Conservation (phyloP, 345 rosid genomes). For the Salix purpurea region DNA sequence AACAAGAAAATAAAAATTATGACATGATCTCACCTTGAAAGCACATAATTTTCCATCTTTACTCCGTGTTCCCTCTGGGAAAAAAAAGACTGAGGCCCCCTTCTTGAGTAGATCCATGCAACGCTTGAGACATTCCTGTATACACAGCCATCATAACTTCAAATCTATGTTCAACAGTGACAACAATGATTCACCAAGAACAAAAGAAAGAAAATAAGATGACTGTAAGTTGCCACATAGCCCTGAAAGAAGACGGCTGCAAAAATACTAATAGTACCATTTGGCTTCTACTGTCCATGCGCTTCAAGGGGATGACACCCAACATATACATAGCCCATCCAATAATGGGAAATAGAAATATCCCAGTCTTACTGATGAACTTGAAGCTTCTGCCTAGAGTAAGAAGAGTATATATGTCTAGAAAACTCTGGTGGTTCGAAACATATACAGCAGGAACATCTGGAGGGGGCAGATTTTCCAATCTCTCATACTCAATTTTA, state of each 20-base stretch:
- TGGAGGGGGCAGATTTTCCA: slow-evolving; percentile 74
- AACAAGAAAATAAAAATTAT: neutral
- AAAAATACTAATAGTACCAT: slow-evolving; percentile 41
- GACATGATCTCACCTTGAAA: slow-evolving; percentile 65
- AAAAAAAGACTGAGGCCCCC: slow-evolving; percentile 80
- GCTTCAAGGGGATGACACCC: slow-evolving; percentile 80
- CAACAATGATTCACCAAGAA: neutral
- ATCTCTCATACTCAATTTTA: slow-evolving; percentile 55
- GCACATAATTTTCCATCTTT: slow-evolving; percentile 73
- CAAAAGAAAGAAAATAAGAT: neutral
- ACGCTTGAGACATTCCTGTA: slow-evolving; percentile 80
- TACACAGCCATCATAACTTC: slow-evolving; percentile 12
- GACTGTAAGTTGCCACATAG: neutral
- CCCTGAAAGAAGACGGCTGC: neutral
- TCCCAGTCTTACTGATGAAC: slow-evolving; percentile 84
- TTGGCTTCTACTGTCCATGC: slow-evolving; percentile 90
- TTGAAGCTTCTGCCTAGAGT: slow-evolving; percentile 76
- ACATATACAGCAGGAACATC: slow-evolving; percentile 81
- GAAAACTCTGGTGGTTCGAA: slow-evolving; percentile 91
- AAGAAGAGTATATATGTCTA: slow-evolving; percentile 82
- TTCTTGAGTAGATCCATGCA: slow-evolving; percentile 76
- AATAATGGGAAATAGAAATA: slow-evolving; percentile 68
- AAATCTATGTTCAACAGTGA: slow-evolving; percentile 2
- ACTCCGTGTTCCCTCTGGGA: slow-evolving; percentile 94
- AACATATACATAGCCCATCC: slow-evolving; percentile 96